Evolutionary conservation across 2,329 filamentous ascomycete genomes (phyloP).

Genomic region (Alternaria triticina): DNA sequence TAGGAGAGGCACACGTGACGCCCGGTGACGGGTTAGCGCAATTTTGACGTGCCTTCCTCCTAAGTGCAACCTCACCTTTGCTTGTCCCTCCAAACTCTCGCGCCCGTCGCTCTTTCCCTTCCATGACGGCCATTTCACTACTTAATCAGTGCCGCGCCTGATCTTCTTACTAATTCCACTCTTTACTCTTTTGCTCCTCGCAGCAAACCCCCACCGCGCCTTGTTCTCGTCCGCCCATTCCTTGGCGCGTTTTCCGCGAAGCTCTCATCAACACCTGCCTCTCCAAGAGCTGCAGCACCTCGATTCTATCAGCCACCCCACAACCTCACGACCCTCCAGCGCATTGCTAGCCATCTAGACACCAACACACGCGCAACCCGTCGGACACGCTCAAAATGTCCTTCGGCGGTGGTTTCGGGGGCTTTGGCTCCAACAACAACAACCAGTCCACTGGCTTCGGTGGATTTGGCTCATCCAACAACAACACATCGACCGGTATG

Average conservation of each 20-base stretch:
- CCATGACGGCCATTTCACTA: slow-evolving; percentile 38
- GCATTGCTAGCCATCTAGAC: slow-evolving; percentile 26
- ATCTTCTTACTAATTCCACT: slow-evolving; percentile 25
- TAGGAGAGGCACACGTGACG: slow-evolving; percentile 25
- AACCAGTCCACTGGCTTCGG: slow-evolving; percentile 44
- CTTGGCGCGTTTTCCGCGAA: slow-evolving; percentile 46
- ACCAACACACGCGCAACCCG: slow-evolving; percentile 28
- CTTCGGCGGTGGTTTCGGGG: slow-evolving; percentile 59
- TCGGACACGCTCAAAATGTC: slow-evolving; percentile 40
- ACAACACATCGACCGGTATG: slow-evolving; percentile 59
- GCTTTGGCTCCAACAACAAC: slow-evolving; percentile 53
- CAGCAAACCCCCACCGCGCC: slow-evolving; percentile 29
- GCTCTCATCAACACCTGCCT: slow-evolving; percentile 28
- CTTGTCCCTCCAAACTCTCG: slow-evolving; percentile 20
- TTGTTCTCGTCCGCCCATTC: slow-evolving; percentile 14
- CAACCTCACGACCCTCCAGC: slow-evolving; percentile 23
- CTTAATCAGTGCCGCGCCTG: slow-evolving; percentile 39
- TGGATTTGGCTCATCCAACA: slow-evolving; percentile 51
- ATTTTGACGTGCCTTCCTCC: slow-evolving; percentile 16
- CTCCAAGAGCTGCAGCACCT: slow-evolving; percentile 23
- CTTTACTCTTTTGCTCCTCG: slow-evolving; percentile 18
- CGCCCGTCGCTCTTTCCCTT: slow-evolving; percentile 32
- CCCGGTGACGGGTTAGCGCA: slow-evolving; percentile 17
- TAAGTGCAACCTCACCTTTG: slow-evolving; percentile 23
- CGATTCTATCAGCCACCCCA: slow-evolving; percentile 24